Percentiles rank a stretch among this genome's conserved stretches.
phyloP scores from a whole-genome alignment of 352 stramenopile species.

The Blastocystis sp. region DNA sequence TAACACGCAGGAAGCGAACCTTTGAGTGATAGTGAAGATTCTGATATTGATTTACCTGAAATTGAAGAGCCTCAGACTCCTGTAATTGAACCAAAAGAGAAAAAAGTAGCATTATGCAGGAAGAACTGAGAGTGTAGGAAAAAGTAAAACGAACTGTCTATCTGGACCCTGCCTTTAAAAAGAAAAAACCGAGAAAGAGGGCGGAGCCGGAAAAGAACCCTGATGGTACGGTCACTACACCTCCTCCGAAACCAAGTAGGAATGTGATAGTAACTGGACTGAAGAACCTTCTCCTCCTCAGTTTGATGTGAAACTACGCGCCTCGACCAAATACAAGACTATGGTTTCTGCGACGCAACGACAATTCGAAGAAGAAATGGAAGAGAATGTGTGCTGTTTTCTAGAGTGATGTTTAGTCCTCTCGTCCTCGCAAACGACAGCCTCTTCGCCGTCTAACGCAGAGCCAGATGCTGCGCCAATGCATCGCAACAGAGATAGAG shows the following conservation, averaged over 20 bases:
- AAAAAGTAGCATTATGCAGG: neutral
- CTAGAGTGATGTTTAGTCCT: neutral
- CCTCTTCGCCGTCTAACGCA: neutral
- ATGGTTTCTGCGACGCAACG: constrained; percentile 22
- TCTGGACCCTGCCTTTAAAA: constrained; percentile 54
- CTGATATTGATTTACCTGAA: constrained; percentile 60
- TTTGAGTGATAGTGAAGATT: constrained; percentile 60
- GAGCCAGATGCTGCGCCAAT: constrained; percentile 29
- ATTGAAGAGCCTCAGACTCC: constrained; percentile 9
- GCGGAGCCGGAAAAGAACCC: neutral
- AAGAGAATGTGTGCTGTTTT: neutral
- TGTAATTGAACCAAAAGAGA: constrained; percentile 51
- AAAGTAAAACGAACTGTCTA: constrained; percentile 61
- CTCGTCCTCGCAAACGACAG: neutral
- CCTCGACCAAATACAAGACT: constrained; percentile 32
- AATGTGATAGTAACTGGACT: neutral
- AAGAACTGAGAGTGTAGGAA: neutral
- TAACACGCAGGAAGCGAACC: neutral
- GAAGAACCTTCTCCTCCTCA: neutral
- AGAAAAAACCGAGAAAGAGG: constrained; percentile 56
- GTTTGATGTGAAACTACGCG: constrained; percentile 15
- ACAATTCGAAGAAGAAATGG: constrained; percentile 14
- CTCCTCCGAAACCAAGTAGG: constrained; percentile 1
- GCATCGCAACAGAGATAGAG: constrained; percentile 14
- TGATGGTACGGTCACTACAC: neutral